phyloP scores from a whole-genome alignment of 2,329 filamentous ascomycete genomes.

The Penicillium rolfsii region DNA sequence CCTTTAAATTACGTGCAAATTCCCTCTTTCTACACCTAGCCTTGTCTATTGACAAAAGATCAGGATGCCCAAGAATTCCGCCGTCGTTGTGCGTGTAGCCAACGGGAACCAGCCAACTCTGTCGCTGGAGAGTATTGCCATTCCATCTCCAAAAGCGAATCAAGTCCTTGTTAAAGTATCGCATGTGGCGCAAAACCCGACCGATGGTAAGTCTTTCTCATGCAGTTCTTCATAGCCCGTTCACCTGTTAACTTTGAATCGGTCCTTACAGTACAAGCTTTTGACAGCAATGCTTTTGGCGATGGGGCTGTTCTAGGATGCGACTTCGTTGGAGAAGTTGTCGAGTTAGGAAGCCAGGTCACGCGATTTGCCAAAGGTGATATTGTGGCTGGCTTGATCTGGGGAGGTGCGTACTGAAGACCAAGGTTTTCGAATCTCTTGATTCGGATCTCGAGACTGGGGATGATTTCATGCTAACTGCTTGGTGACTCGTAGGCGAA shows the following conservation, averaged over 20 bases:
- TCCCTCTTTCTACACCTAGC: too few species aligned
- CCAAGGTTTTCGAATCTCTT: neutral
- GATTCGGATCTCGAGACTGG: neutral
- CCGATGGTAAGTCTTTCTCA: conserved; percentile 24
- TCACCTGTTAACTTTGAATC: neutral
- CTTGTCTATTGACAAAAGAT: too few species aligned
- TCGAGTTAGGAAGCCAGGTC: conserved; percentile 37
- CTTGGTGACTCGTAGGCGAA: conserved; percentile 1
- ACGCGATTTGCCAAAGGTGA: conserved; percentile 40
- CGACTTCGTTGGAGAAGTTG: conserved; percentile 40
- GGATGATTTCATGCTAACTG: neutral
- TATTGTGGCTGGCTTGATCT: conserved; percentile 38
- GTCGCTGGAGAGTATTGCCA: too few species aligned
- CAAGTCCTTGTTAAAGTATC: conserved; percentile 34
- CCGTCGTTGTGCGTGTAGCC: too few species aligned
- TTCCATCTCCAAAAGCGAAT: too few species aligned
- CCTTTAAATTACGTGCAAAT: too few species aligned
- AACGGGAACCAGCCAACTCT: too few species aligned
- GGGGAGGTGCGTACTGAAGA: conserved; percentile 29
- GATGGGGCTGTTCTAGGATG: conserved; percentile 36
- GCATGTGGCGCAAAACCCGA: conserved; percentile 32
- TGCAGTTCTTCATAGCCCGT: neutral
- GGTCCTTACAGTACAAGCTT: conserved; percentile 34
- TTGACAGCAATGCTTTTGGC: conserved; percentile 39
- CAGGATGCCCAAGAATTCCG: too few species aligned